These are phyloP conservation scores for Tinospora cordifolia DNA, from an alignment of 164 flowering plant species.

Conservation along the genomic window DNA sequence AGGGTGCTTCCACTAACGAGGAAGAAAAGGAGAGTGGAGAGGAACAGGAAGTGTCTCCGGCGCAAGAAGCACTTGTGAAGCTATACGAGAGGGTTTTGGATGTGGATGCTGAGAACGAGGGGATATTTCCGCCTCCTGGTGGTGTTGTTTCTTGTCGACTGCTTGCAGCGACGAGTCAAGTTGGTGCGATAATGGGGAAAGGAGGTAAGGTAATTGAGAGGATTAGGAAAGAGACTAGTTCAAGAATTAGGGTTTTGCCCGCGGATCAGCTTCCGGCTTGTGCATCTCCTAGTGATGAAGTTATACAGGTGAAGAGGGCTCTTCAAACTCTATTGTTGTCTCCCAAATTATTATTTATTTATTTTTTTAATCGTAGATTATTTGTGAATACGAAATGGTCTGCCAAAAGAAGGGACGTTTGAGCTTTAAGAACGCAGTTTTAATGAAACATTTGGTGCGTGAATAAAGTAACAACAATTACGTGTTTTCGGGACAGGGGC, in stretches of 20 bases:
- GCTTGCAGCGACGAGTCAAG: slow-evolving; percentile 48
- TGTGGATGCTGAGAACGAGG: slow-evolving; percentile 52
- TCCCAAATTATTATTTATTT: background rate
- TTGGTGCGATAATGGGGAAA: slow-evolving; percentile 68
- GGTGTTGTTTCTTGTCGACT: slow-evolving; percentile 56
- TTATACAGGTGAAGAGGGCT: slow-evolving; percentile 59
- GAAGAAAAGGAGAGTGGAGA: slow-evolving; percentile 12
- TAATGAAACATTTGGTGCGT: background rate
- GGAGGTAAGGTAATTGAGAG: slow-evolving; percentile 67
- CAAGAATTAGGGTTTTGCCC: slow-evolving; percentile 50
- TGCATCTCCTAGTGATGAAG: slow-evolving; percentile 44
- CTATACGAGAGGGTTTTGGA: slow-evolving; percentile 64
- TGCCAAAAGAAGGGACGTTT: too few species aligned
- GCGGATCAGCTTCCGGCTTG: slow-evolving; percentile 45
- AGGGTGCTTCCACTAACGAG: background rate
- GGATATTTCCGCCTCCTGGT: slow-evolving; percentile 12
- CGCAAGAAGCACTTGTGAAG: slow-evolving; percentile 59
- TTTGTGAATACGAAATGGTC: too few species aligned
- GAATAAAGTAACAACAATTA: background rate
- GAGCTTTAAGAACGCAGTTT: too few species aligned
- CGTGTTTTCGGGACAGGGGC: background rate
- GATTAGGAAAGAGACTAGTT: slow-evolving; percentile 61
- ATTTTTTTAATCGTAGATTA: background rate
- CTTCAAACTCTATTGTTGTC: background rate
- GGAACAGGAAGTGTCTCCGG: slow-evolving; percentile 34